Base-by-base conservation (phyloP, 2,329 filamentous ascomycete genomes). In the Fusarium nematophilum region DNA sequence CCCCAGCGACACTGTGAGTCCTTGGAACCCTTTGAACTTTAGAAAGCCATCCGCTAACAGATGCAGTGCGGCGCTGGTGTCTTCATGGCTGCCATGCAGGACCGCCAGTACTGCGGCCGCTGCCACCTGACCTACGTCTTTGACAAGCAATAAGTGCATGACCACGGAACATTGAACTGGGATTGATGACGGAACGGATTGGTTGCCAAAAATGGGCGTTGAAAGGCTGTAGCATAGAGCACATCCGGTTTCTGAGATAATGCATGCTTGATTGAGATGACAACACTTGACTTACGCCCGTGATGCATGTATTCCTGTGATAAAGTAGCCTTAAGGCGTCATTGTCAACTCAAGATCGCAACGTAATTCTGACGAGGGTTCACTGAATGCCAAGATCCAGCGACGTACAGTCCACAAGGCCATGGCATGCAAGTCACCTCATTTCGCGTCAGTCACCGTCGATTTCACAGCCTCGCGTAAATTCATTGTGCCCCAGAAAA, bases 41-140 rank as follows among this genome's bases (percentile, higher is more conserved):
- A n/a, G n/a, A n/a, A n/a, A n/a, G n/a, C n/a, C n/a, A n/a, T n/a
- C n/a, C n/a, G n/a, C n/a, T n/a, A n/a, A n/a, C n/a, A n/a, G n/a
- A n/a, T n/a, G n/a, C 65, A 96, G 93, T 99, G 95, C 83, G 95
- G 95, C 88, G 95, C 96, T 75, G 95, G 95, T 93, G 90, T 99
- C 86, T 99, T 99, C 91, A 99, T 99, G 95, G 95, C 95, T 79
- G 92, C 95, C 79, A 98, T 98, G 93, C 90, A 96, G 84, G 96
- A 99, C 85, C 92, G 95, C 80, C 96, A 99, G 85, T 97, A 97
- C 90, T 97, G 93, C 72, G 87, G 87, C 72, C 85, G 86, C 67
- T 90, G 87, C 86, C 86, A 89, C 79, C 80, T 89, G 65, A 89
- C 87, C 80, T 90, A 90, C 81, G 86, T 89, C 78, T 89, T 89